Evolutionary conservation across 371 early-diverging fungal species (phyloP).

Genomic region (Apophysomyces variabilis): DNA sequence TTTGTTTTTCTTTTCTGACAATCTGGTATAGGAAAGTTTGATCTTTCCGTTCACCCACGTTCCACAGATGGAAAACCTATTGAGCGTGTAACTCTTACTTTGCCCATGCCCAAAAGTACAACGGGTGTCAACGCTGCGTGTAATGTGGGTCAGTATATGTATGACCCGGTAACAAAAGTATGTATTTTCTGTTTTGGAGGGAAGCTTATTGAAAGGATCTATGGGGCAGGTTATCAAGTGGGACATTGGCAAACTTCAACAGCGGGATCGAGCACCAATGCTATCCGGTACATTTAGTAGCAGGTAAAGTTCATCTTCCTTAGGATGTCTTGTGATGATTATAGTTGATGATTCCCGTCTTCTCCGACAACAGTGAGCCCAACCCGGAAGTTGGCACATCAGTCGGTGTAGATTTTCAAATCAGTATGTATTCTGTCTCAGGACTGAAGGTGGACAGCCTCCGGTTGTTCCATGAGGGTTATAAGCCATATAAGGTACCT

Average conservation of each 20-base stretch:
- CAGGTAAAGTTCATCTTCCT: constrained; percentile 27
- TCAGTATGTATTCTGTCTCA: constrained; percentile 75
- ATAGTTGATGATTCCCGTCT: not conserved
- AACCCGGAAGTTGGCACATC: constrained; percentile 61
- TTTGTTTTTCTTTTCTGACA: not conserved
- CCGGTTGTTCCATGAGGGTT: constrained; percentile 76
- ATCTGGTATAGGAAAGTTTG: constrained; percentile 58
- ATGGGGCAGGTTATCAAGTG: constrained; percentile 56
- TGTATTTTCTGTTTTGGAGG: not conserved
- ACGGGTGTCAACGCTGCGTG: constrained; percentile 62
- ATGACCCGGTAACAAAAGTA: constrained; percentile 77
- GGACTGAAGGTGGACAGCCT: constrained; percentile 80
- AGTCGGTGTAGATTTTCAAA: constrained; percentile 71
- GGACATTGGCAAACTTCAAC: constrained; percentile 69
- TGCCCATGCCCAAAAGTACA: constrained; percentile 68
- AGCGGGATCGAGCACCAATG: constrained; percentile 62
- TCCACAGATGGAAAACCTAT: constrained; percentile 70
- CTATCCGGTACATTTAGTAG: constrained; percentile 68
- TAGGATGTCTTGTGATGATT: not conserved
- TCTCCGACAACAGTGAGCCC: constrained; percentile 39
- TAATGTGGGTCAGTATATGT: constrained; percentile 72
- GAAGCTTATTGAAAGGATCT: too few species aligned
- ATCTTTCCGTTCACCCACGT: constrained; percentile 68
- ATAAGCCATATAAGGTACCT: constrained; percentile 81
- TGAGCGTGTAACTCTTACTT: constrained; percentile 65